Evolutionary conservation across 1,284 basidiomycete species (phyloP), one percentile per base, ranked within the genome.

Genomic region (Cutaneotrichosporon sp.): DNA sequence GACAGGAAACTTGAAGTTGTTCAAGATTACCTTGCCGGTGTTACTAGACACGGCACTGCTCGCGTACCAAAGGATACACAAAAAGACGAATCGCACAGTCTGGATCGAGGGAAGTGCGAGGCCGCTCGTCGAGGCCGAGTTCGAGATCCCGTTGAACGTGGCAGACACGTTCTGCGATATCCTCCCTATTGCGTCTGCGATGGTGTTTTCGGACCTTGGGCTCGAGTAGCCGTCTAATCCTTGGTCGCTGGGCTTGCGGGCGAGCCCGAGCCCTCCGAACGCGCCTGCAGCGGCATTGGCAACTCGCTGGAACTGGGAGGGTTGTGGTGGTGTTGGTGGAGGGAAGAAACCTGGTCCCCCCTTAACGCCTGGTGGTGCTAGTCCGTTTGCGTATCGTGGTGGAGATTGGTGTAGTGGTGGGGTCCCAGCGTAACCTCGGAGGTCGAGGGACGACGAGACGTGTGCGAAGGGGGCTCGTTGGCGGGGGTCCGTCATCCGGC

Each of bases 21-120:
- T 76, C 51, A 76, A 63, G 45, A 76, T 76, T 45, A 75, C 71
- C 57, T 76, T 76, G 50, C 72, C 74, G 14, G 75, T 75, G 52
- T 76, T 76, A 49, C 70, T 73, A 3, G 72, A 74, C 6, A 76
- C 49, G 2, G 75, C 75, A n/a, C 71, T 74, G n/a, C 65, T 62
- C n/a, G 65, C 61, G 60, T 76, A 76, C 75, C 75, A 76, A 20
- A 76, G 62, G 24, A 63, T 61, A 56, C 75, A 76, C 11, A 76
- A 64, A 17, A 65, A 49, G 46, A 74, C 63, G 54, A 76, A 76
- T 22, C 67, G 63, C 38, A 74, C 53, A 1, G 70, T 72, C n/a
- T 64, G 53, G 12, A 49, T 14, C 9, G 59, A 58, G 2, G 72
- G 72, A 17, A 68, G 46, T 20, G 22, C 24, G 12, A 41, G 16